Evolutionary conservation across 1,139 yeast species (phyloP).

Genomic region (Candida labiduridarum): DNA sequence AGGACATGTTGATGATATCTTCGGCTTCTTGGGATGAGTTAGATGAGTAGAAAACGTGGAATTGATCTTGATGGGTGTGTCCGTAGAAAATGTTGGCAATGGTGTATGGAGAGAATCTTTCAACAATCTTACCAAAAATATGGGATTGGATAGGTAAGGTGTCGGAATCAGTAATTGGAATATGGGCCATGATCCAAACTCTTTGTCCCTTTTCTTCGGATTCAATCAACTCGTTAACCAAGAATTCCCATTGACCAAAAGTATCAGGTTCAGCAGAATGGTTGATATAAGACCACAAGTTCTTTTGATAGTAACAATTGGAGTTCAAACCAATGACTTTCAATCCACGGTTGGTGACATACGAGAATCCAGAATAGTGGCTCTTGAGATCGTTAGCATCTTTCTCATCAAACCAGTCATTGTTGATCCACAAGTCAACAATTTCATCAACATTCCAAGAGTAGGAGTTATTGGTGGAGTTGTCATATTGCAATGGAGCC

Average conservation of each 20-base stretch:
- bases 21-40: conserved; percentile 31
- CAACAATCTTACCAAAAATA: conserved; percentile 57
- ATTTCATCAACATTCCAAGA: conserved; percentile 62
- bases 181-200: conserved; percentile 74
- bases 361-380: conserved; percentile 67
- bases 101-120: conserved; percentile 68
- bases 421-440: conserved; percentile 56
- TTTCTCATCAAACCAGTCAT: conserved; percentile 37
- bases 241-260: conserved; percentile 65
- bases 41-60: conserved; percentile 55
- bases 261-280: conserved; percentile 55
- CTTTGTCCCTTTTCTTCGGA: conserved; percentile 59
- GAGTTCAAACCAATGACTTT: conserved; percentile 68
- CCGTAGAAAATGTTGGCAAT: conserved; percentile 73
- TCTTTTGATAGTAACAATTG: conserved; percentile 65
- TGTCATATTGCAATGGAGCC: neutral
- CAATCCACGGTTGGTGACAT: conserved; percentile 56
- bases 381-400: conserved; percentile 22
- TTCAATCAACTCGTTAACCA: conserved; percentile 60
- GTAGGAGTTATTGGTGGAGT: conserved; percentile 42
- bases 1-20: conserved; percentile 57
- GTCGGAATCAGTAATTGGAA: conserved; percentile 58
- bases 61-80: conserved; percentile 73
- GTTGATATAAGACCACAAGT: conserved; percentile 63
- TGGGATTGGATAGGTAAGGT: conserved; percentile 65